A percentile compares a stretch with the other conserved stretches of the same genome.
phyloP scores from a whole-genome alignment of 495 filamentous ascomycete species.

The Daldinia vernicosa region DNA sequence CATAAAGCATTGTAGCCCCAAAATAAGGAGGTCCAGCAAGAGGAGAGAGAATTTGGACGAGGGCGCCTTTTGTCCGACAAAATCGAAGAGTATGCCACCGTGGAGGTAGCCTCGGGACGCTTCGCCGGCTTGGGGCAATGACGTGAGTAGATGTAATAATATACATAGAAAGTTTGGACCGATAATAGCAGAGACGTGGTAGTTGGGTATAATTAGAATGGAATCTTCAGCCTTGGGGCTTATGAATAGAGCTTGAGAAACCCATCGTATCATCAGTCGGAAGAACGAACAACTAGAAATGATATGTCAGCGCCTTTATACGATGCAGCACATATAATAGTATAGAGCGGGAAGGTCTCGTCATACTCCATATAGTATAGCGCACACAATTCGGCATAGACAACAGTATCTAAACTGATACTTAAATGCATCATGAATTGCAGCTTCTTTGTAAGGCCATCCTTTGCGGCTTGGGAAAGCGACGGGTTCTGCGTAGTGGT shows the following conservation, averaged over 20 bases:
- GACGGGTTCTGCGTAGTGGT: slow-evolving; percentile 33
- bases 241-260: slow-evolving; percentile 78
- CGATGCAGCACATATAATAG: not conserved
- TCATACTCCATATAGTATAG: slow-evolving; percentile 93
- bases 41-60: slow-evolving; percentile 71
- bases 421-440: slow-evolving; percentile 75
- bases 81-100: slow-evolving; percentile 85
- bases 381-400: slow-evolving; percentile 80
- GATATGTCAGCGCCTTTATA: slow-evolving; percentile 15
- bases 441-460: slow-evolving; percentile 63
- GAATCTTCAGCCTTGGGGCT: slow-evolving; percentile 73
- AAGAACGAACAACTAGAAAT: slow-evolving; percentile 76
- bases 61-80: slow-evolving; percentile 84
- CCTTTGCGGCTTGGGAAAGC: slow-evolving; percentile 47
- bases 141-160: slow-evolving; percentile 71
- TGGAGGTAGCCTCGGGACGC: slow-evolving; percentile 82
- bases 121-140: slow-evolving; percentile 74
- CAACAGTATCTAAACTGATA: slow-evolving; percentile 78
- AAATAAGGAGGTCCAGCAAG: slow-evolving; percentile 69
- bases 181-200: slow-evolving; percentile 76
- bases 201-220: slow-evolving; percentile 68
- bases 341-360: not conserved
- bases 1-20: slow-evolving; percentile 77
- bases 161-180: slow-evolving; percentile 76
- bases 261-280: slow-evolving; percentile 72